Evolutionary conservation across 768 basidiomycete species (phyloP), one percentile per base, ranked within the genome.

Genomic region (Imleria badia): DNA sequence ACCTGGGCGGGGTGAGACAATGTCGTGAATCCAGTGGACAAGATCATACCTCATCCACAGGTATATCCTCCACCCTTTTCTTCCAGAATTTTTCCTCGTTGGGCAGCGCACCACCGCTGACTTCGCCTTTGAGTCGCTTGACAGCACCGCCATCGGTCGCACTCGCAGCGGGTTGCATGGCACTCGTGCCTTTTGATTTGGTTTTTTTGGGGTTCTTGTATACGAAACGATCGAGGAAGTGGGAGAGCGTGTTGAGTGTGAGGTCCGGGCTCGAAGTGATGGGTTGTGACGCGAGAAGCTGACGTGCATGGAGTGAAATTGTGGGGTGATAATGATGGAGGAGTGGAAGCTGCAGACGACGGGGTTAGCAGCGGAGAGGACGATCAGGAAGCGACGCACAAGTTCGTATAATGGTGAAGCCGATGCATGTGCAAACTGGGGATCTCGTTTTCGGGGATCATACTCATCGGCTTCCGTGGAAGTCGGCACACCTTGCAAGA

Each of bases 191-290:
- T 66, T 85, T 87, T 9, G 81, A 74, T 52, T 76, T 78, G 2
- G 73, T 59, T 62, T 87, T 86, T 75, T 98, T 98, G 1, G 94
- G 87, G 68, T 98, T 98, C 72, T 94, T 92, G 77, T 93, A 98
- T 40, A 98, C 91, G 74, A 98, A 98, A 3, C 95, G 84, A 67
- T 98, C 97, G 38, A 98, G 81, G 82, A 99, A 98, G 64, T 94
- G 91, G 1, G 91, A 87, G 22, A 98, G 82, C 1, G 94, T 95
- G 74, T 97, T 94, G 52, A 94, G 85, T 11, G 91, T 86, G 45
- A 99, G 87, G 66, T 98, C 95, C 0, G 92, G 81, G 10, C 83
- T 87, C 11, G 90, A 87, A 0, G 92, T 91, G 12, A 98, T 74
- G 0, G 88, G 86, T 45, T 86, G 78, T 9, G 79, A 81, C 2